phyloP scores from a whole-genome alignment of 352 stramenopile species.

The Phytopythium aichiense region DNA sequence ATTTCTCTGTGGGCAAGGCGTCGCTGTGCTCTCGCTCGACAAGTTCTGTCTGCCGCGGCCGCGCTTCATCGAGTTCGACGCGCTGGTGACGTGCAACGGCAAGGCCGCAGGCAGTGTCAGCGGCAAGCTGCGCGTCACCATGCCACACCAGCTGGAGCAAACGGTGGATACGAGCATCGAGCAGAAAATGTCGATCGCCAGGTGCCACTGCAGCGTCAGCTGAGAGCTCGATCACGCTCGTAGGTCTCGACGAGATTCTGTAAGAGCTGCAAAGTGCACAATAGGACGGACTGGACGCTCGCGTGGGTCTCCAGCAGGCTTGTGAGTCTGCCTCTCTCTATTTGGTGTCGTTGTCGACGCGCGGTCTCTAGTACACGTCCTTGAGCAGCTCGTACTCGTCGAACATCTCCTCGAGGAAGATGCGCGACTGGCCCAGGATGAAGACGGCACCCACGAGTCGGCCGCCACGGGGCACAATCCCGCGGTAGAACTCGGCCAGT shows the following conservation, averaged over 20 bases:
- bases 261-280: neutral
- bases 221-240: constrained; percentile 12
- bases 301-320: neutral
- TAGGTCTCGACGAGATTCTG: neutral
- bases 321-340: neutral
- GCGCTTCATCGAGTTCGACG: constrained; percentile 56
- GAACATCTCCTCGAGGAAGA: constrained; percentile 67
- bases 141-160: constrained; percentile 42
- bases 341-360: neutral
- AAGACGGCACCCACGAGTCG: constrained; percentile 82
- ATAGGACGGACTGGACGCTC: neutral
- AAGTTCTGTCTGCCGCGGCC: constrained; percentile 38
- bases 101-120: constrained; percentile 47
- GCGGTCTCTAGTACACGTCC: constrained; percentile 9
- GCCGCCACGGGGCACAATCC: constrained; percentile 65
- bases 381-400: constrained; percentile 58
- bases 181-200: constrained; percentile 30
- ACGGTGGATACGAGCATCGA: constrained; percentile 14
- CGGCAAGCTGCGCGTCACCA: constrained; percentile 52
- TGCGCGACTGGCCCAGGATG: constrained; percentile 71
- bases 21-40: constrained; percentile 53
- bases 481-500: constrained; percentile 58
- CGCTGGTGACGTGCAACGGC: constrained; percentile 39
- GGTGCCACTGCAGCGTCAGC: constrained; percentile 52
- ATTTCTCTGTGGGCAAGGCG: constrained; percentile 16